Conservation (phyloP, 331 rosid genomes). For the Malus hybrid region DNA sequence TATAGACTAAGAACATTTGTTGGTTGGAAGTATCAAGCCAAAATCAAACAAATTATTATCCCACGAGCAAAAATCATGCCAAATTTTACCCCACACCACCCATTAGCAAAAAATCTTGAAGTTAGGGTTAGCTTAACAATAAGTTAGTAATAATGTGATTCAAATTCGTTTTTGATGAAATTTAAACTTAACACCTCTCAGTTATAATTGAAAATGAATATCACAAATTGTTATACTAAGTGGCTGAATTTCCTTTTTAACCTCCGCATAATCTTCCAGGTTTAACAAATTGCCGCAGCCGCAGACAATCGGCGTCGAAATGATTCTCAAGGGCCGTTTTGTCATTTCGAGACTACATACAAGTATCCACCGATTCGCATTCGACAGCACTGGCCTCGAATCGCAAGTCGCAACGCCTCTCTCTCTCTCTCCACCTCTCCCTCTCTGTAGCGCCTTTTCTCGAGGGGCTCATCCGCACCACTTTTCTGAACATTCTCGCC, state of each 20-base stretch:
- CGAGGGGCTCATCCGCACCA: constrained; percentile 6
- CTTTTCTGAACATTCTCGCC: constrained; percentile 32
- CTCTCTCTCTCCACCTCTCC: constrained; percentile 10
- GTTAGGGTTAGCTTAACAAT: no score
- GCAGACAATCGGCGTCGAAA: constrained; percentile 9
- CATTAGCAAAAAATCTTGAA: no score
- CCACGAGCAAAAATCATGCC: no score
- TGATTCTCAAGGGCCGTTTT: constrained; percentile 1
- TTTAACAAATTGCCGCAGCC: constrained; percentile 23
- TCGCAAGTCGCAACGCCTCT: constrained; percentile 7
- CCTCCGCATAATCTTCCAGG: not conserved
- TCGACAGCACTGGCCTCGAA: constrained; percentile 24
- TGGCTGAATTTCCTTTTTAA: not conserved
- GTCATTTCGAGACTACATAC: constrained; percentile 15
- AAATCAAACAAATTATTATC: no score
- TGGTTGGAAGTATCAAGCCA: no score
- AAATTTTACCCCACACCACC: no score
- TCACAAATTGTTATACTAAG: no score
- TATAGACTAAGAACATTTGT: no score
- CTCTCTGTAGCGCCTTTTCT: constrained; percentile 17
- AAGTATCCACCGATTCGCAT: constrained; percentile 36
- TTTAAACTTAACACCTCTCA: no score
- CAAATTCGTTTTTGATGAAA: no score
- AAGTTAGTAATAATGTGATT: no score
- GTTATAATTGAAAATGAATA: no score